Percentiles rank a stretch among this genome's conserved stretches.
These are phyloP conservation scores for Blumeriella jaapii DNA, from an alignment of 2,329 filamentous ascomycete genomes.

Conservation along the genomic window DNA sequence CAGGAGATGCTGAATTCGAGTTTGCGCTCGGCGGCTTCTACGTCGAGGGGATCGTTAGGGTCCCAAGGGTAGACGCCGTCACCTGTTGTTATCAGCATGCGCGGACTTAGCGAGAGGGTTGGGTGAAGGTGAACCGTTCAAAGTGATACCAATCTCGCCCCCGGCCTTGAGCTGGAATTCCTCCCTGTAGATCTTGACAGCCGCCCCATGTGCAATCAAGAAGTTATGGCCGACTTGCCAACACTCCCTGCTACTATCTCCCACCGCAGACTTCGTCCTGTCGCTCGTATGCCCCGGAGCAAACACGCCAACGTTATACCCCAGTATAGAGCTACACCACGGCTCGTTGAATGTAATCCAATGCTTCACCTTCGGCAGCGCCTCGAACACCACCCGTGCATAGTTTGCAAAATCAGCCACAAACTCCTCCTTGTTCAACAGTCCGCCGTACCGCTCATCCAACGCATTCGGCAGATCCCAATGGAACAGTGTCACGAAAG, in stretches of 20 bases:
- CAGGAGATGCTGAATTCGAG: constrained; percentile 80
- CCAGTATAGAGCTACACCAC: constrained; percentile 72
- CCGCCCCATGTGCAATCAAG: constrained; percentile 66
- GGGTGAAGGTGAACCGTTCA: constrained; percentile 50
- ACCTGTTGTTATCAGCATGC: constrained; percentile 32
- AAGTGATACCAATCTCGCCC: constrained; percentile 76
- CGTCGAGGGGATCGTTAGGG: constrained; percentile 58
- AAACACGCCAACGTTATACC: constrained; percentile 66
- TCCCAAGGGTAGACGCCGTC: constrained; percentile 80
- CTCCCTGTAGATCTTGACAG: constrained; percentile 71
- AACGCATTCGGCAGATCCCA: constrained; percentile 78
- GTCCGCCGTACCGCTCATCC: constrained; percentile 69
- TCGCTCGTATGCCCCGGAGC: constrained; percentile 76
- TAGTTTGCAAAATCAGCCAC: constrained; percentile 72
- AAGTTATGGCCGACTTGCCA: constrained; percentile 78
- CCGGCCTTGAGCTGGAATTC: constrained; percentile 64
- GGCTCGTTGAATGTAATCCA: constrained; percentile 93
- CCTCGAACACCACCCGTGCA: constrained; percentile 63
- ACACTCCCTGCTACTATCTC: constrained; percentile 65
- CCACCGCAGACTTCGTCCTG: constrained; percentile 55
- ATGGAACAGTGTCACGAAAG: constrained; percentile 76
- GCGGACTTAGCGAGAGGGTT: constrained; percentile 13
- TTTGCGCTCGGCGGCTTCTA: constrained; percentile 68
- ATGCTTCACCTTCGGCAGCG: constrained; percentile 65
- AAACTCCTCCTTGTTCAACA: constrained; percentile 73